Evolutionary conservation across 768 basidiomycete species (phyloP).

Genomic region (Collybiopsis confluens): DNA sequence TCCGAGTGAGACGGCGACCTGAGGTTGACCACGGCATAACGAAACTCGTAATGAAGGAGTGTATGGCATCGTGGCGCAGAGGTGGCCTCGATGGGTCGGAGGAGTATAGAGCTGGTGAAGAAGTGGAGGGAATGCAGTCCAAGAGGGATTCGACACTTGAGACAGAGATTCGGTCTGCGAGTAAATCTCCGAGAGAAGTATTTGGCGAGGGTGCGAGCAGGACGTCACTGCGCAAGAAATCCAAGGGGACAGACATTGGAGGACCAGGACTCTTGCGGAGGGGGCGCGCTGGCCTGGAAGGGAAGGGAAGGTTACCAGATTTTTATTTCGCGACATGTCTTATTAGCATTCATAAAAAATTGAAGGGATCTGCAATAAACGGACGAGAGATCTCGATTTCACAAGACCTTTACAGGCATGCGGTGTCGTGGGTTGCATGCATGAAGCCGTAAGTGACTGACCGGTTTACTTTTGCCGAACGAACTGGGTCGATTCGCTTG

Average conservation of each 20-base stretch:
- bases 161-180: slow-evolving; percentile 27
- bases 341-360: neutral
- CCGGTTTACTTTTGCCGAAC: neutral
- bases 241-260: slow-evolving; percentile 29
- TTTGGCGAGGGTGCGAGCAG: slow-evolving; percentile 17
- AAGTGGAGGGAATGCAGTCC: slow-evolving; percentile 33
- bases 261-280: neutral
- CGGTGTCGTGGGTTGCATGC: neutral
- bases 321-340: neutral
- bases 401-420: slow-evolving; percentile 3
- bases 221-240: slow-evolving; percentile 29
- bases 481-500: neutral
- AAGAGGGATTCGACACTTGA: slow-evolving; percentile 31
- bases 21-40: slow-evolving; percentile 29
- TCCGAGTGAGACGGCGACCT: slow-evolving; percentile 28
- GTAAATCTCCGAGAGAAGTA: slow-evolving; percentile 32
- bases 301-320: neutral
- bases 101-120: slow-evolving; percentile 35
- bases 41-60: slow-evolving; percentile 34
- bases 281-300: neutral
- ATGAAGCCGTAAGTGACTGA: neutral
- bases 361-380: neutral
- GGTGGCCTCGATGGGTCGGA: slow-evolving; percentile 30
- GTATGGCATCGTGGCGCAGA: slow-evolving; percentile 31
- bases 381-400: slow-evolving; percentile 1